A percentile compares a stretch with the other conserved stretches of the same genome.
phyloP scores from a whole-genome alignment of 1,284 basidiomycete species.

The Athelia sp. region DNA sequence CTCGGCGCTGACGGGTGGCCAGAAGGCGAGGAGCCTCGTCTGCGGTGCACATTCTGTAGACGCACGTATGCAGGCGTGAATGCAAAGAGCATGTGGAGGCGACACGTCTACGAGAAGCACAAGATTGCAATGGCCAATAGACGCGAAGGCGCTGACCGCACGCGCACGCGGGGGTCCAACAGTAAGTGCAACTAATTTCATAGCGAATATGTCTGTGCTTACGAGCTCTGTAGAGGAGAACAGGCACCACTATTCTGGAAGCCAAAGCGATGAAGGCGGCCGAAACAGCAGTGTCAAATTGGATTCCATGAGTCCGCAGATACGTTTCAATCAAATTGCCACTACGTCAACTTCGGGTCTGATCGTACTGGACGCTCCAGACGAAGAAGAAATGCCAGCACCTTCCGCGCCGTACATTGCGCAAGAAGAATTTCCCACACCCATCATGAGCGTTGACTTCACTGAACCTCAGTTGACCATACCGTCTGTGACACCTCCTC shows the following conservation, averaged over 20 bases:
- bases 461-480: constrained; percentile 11
- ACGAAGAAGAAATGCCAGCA: constrained; percentile 2
- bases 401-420: constrained; percentile 10
- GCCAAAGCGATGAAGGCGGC: background rate
- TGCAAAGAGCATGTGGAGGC: constrained; percentile 83
- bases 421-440: constrained; percentile 11
- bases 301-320: background rate
- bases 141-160: constrained; percentile 59
- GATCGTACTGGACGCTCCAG: background rate
- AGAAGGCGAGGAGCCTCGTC: constrained; percentile 68
- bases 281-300: background rate
- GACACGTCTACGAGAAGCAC: constrained; percentile 82
- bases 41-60: constrained; percentile 77
- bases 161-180: constrained; percentile 54
- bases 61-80: constrained; percentile 77
- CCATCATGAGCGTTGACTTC: background rate
- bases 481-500: constrained; percentile 32
- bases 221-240: constrained; percentile 23
- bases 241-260: constrained; percentile 6
- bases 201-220: constrained; percentile 4
- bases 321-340: background rate
- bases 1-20: constrained; percentile 63
- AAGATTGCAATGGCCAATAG: constrained; percentile 82
- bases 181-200: constrained; percentile 48
- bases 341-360: background rate